These are phyloP conservation scores for Aurifilum marmelostoma DNA, from an alignment of 2,329 filamentous ascomycete species.

Conservation along the genomic window DNA sequence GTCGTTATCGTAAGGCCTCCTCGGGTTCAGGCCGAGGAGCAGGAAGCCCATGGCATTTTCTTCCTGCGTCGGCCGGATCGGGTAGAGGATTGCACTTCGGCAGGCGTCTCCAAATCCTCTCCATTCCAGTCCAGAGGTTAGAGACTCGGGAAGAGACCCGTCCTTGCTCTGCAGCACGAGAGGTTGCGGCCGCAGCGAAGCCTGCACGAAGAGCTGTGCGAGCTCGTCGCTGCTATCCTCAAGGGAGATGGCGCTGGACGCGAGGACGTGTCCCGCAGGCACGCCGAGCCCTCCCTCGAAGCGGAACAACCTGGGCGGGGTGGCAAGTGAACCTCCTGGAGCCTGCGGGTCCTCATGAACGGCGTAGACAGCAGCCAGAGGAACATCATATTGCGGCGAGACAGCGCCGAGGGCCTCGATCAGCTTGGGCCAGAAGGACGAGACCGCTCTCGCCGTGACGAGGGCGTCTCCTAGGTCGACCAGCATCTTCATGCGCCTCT, in stretches of 20 bases:
- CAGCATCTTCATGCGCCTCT: conserved; percentile 53
- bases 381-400: conserved; percentile 52
- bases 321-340: conserved; percentile 32
- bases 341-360: conserved; percentile 46
- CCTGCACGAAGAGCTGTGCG: conserved; percentile 44
- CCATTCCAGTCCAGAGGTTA: conserved; percentile 63
- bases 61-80: conserved; percentile 68
- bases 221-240: conserved; percentile 43
- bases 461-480: conserved; percentile 51
- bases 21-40: conserved; percentile 70
- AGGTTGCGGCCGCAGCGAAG: conserved; percentile 43
- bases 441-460: conserved; percentile 47
- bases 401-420: conserved; percentile 49
- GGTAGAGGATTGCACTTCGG: conserved; percentile 67
- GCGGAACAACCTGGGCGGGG: conserved; percentile 42
- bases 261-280: conserved; percentile 47
- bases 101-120: conserved; percentile 69
- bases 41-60: conserved; percentile 70
- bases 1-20: conserved; percentile 73
- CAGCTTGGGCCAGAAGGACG: conserved; percentile 52
- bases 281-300: conserved; percentile 52
- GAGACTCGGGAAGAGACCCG: conserved; percentile 58
- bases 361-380: conserved; percentile 55
- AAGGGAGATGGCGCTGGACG: conserved; percentile 43
- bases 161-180: conserved; percentile 47